Evolutionary conservation across 75 land plant species (phyloP).

Genomic region (Isoetes taiwanensis): DNA sequence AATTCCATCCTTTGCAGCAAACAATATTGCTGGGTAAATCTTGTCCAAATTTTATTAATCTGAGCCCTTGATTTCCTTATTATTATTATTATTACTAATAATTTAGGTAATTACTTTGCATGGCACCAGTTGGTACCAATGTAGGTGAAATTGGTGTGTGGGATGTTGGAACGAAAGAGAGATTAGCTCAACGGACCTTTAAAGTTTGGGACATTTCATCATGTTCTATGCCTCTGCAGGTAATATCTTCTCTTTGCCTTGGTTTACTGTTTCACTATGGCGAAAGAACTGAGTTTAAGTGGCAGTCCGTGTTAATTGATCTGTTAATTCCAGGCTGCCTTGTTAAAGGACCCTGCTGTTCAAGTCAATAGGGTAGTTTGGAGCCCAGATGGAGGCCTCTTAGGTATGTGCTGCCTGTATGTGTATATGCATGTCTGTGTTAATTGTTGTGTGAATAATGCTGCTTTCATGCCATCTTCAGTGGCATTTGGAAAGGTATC

Average conservation of each 20-base stretch:
- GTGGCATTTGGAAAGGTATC: not conserved
- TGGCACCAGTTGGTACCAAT: not conserved
- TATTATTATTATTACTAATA: no score
- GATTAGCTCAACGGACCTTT: conserved; percentile 7
- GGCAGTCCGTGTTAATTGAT: not conserved
- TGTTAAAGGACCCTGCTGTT: conserved; percentile 39
- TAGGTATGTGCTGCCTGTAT: conserved; percentile 31
- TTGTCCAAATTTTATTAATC: not conserved
- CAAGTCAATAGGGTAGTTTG: conserved; percentile 60
- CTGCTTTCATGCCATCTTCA: not conserved
- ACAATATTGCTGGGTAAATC: conserved; percentile 48
- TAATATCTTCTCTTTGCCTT: not conserved
- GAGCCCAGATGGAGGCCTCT: conserved; percentile 66
- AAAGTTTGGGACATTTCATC: conserved; percentile 12
- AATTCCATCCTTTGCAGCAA: conserved; percentile 60
- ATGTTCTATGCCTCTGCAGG: conserved; percentile 11
- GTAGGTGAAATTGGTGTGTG: conserved; percentile 17
- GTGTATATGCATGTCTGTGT: not conserved
- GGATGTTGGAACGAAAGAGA: conserved; percentile 12
- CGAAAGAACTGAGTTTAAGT: not conserved
- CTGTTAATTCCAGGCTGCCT: conserved; percentile 47
- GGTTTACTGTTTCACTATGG: not conserved
- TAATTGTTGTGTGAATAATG: not conserved
- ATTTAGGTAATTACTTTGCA: no score
- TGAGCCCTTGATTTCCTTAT: no score